phyloP scores from a whole-genome alignment of 2,329 filamentous ascomycete species.

The Coleophoma cylindrospora region DNA sequence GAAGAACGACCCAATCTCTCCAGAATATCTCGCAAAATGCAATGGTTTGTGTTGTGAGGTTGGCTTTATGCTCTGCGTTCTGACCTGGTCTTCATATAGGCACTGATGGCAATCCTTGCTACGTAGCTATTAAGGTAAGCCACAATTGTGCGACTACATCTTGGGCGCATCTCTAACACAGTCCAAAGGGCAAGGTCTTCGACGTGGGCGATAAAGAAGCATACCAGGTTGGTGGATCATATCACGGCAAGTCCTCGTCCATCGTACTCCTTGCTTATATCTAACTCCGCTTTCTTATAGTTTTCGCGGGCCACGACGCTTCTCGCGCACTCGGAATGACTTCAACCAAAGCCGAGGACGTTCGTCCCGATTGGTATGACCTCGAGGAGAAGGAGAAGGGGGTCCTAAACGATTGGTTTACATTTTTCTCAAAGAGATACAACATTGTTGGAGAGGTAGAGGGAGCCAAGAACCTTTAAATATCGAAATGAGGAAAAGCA shows the following conservation, averaged over 20 bases:
- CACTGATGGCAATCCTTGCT: slow-evolving; percentile 57
- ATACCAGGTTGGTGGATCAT: slow-evolving; percentile 77
- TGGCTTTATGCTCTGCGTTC: background rate
- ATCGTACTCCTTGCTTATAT: background rate
- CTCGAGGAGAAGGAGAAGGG: slow-evolving; percentile 80
- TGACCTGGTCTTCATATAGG: slow-evolving; percentile 38
- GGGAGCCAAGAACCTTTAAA: slow-evolving; percentile 50
- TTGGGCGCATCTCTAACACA: slow-evolving; percentile 2
- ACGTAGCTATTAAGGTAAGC: slow-evolving; percentile 64
- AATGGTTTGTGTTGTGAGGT: slow-evolving; percentile 57
- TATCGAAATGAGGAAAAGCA: background rate
- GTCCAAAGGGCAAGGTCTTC: slow-evolving; percentile 75
- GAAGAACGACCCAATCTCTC: slow-evolving; percentile 81
- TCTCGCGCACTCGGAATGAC: slow-evolving; percentile 87
- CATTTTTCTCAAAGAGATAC: slow-evolving; percentile 95
- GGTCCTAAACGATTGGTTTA: slow-evolving; percentile 86
- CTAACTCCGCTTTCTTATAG: slow-evolving; percentile 38
- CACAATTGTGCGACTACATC: background rate
- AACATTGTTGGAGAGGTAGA: slow-evolving; percentile 73
- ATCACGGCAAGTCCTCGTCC: slow-evolving; percentile 59
- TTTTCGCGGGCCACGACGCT: slow-evolving; percentile 93
- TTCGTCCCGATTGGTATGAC: slow-evolving; percentile 75
- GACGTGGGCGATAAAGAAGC: slow-evolving; percentile 88
- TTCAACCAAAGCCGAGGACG: slow-evolving; percentile 82
- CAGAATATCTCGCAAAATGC: slow-evolving; percentile 73